Evolutionary conservation across 2,329 filamentous ascomycete genomes (phyloP), one percentile per base, ranked within the genome.

Genomic region (Pseudogymnoascus sp.): DNA sequence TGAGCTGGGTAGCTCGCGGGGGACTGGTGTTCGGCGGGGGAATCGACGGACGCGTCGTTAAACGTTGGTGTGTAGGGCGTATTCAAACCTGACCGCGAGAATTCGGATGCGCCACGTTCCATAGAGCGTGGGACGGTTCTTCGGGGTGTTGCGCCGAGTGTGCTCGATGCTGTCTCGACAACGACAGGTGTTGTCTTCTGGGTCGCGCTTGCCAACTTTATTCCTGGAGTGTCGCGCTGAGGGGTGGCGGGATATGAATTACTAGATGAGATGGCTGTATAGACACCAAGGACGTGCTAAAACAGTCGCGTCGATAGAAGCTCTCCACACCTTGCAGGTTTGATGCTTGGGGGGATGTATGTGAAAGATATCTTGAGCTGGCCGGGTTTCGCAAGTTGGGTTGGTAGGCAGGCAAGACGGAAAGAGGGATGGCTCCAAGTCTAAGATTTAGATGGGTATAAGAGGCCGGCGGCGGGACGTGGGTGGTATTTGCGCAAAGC

Each of bases 1-100:
- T 89, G 87, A 75, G 90, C 88, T 73, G 87, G 86, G 79, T 96
- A 96, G 79, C 93, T 89, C 80, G 89, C 90, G 89, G 90, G 88
- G 90, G 92, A 90, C 79, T 89, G 83, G 83, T 91, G 90, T 89
- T 96, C 93, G 95, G 89, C 86, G 67, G 80, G 80, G 77, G 87
- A 85, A 77, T 83, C 87, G 89, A 96, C 91, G 92, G 91, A 93
- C 79, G 84, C 79, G 81, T 85, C 82, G 80, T 80, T 83, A 78
- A 82, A 82, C 77, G 81, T 82, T 79, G 81, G 83, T 76, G 84
- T 82, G 79, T 86, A 87, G 78, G 85, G 84, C 82, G 85, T 85
- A 77, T 82, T 87, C 88, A 90, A 91, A 91, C 88, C 89, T 91
- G 88, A 86, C 85, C 91, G 88, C 85, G 88, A 85, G 81, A 90